phyloP scores from a whole-genome alignment of 2,329 filamentous ascomycete genomes.

The Colletotrichum agaves region DNA sequence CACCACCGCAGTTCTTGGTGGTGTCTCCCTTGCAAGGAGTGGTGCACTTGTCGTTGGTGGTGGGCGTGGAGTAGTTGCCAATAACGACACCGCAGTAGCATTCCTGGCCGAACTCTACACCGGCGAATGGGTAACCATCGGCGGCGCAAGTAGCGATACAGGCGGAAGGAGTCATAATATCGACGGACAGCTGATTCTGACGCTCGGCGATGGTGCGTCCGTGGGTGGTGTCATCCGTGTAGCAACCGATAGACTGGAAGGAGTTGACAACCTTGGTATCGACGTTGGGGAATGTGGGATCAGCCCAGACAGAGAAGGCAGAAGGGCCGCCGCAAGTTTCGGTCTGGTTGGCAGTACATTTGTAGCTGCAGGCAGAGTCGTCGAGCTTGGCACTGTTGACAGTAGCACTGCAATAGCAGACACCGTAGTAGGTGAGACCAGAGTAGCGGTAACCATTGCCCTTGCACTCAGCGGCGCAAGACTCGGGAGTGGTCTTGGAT shows the following conservation, averaged over 20 bases:
- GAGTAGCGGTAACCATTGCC: slow-evolving; percentile 63
- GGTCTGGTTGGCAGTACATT: slow-evolving; percentile 59
- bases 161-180: slow-evolving; percentile 53
- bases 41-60: slow-evolving; percentile 55
- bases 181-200: slow-evolving; percentile 49
- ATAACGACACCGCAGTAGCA: slow-evolving; percentile 65
- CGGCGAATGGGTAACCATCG: slow-evolving; percentile 59
- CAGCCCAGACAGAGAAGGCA: slow-evolving; percentile 59
- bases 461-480: slow-evolving; percentile 60
- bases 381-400: slow-evolving; percentile 63
- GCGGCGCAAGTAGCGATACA: slow-evolving; percentile 56
- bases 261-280: slow-evolving; percentile 58
- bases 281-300: slow-evolving; percentile 58
- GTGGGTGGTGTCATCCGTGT: slow-evolving; percentile 55
- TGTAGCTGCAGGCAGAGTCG: slow-evolving; percentile 66
- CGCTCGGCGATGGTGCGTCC: slow-evolving; percentile 59
- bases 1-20: slow-evolving; percentile 56
- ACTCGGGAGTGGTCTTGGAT: slow-evolving; percentile 58
- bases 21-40: slow-evolving; percentile 63
- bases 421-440: slow-evolving; percentile 61
- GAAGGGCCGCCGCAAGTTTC: slow-evolving; percentile 60
- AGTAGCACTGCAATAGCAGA: slow-evolving; percentile 64
- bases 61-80: slow-evolving; percentile 56
- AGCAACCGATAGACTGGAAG: slow-evolving; percentile 73
- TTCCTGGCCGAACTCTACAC: slow-evolving; percentile 55